Evolutionary conservation across 495 filamentous ascomycete genomes (phyloP).

Genomic region (Penicillium robsamsonii): DNA sequence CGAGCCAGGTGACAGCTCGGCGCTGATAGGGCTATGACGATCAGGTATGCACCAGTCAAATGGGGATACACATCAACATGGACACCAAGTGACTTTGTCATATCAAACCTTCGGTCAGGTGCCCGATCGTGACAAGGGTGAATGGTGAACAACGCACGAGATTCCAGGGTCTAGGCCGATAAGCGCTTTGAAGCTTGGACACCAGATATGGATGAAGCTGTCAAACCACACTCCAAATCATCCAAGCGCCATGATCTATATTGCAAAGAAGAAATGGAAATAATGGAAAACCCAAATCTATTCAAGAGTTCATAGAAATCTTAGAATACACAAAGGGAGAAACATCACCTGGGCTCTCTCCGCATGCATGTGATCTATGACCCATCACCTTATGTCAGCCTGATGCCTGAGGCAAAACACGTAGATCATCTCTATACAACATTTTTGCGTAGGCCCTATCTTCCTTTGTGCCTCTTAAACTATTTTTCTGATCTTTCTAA

Average conservation of each 20-base stretch:
- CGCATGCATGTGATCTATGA: constrained; percentile 10
- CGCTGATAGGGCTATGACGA: constrained; percentile 22
- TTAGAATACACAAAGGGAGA: constrained; percentile 4
- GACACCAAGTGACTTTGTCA: constrained; percentile 18
- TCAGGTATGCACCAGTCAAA: constrained; percentile 25
- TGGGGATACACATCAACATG: constrained; percentile 8
- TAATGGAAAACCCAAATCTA: not conserved
- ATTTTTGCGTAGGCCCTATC: not conserved
- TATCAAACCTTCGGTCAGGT: constrained; percentile 19
- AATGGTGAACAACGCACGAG: constrained; percentile 10
- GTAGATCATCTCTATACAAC: not conserved
- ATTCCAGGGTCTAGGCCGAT: constrained; percentile 15
- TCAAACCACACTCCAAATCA: constrained; percentile 14
- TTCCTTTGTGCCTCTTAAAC: not conserved
- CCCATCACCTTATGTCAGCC: constrained; percentile 4
- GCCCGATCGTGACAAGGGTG: not conserved
- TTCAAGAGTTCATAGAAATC: not conserved
- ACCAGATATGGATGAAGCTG: constrained; percentile 18
- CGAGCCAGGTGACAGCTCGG: constrained; percentile 27
- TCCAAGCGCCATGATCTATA: constrained; percentile 7
- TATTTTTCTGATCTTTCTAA: not conserved
- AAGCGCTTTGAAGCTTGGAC: constrained; percentile 22
- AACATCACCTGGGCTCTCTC: constrained; percentile 4
- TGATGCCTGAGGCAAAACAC: not conserved
- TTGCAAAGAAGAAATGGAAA: not conserved